Percentiles rank a stretch among this genome's conserved stretches.
Evolutionary conservation across 140 eudicot genomes (phyloP).

Genomic region (Erigeron philadelphicus): DNA sequence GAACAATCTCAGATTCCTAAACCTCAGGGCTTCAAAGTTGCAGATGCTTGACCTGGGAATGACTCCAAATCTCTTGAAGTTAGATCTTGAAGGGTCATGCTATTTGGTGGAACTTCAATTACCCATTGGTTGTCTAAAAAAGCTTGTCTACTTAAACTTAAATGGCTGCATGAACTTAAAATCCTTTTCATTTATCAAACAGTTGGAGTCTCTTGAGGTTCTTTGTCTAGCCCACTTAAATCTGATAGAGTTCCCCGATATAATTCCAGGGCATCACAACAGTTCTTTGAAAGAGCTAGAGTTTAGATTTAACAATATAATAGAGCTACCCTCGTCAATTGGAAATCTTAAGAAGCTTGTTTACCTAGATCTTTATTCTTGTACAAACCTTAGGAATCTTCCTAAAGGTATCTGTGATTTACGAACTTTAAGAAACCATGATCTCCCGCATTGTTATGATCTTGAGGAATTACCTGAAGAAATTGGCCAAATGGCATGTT

Average conservation of each 20-base stretch:
- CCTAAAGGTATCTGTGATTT: conserved; percentile 14
- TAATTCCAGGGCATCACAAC: not conserved
- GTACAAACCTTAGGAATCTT: not conserved
- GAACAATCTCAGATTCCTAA: conserved; percentile 8
- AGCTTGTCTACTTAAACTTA: conserved; percentile 7
- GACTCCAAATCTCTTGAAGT: conserved; percentile 20
- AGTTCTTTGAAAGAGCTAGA: not conserved
- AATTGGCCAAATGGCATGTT: conserved; percentile 2
- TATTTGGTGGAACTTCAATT: conserved; percentile 2
- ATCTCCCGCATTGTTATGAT: too few species aligned
- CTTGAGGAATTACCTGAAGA: conserved; percentile 14
- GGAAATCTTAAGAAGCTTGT: conserved; percentile 22
- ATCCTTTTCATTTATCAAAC: not conserved
- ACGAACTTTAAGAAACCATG: conserved; percentile 1
- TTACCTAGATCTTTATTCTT: not conserved
- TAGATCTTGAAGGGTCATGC: not conserved
- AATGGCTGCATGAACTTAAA: not conserved
- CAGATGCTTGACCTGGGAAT: conserved; percentile 20
- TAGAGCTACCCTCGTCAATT: conserved; percentile 24
- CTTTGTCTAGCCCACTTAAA: not conserved
- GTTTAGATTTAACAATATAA: not conserved
- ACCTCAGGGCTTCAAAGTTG: not conserved
- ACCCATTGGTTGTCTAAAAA: conserved; percentile 16
- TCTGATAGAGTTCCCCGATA: conserved; percentile 4
- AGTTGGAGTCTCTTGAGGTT: conserved; percentile 1